These are phyloP conservation scores for Aspergillus niger DNA, from an alignment of 2,329 filamentous ascomycete species.

Conservation along the genomic window DNA sequence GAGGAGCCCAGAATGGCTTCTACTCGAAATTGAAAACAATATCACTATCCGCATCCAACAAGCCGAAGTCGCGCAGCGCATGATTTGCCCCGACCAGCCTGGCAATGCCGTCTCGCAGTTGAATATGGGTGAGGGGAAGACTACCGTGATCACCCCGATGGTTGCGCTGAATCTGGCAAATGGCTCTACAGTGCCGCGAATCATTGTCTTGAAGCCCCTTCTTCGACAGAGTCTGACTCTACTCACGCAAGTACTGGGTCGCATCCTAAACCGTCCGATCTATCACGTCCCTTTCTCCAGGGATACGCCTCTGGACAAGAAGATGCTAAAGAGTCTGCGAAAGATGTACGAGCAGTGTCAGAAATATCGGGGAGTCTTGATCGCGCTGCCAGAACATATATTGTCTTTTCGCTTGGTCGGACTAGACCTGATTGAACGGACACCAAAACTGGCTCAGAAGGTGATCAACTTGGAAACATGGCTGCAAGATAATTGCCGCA, in stretches of 20 bases:
- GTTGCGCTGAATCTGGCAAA: background rate
- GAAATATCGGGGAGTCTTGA: background rate
- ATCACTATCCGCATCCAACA: constrained; percentile 8
- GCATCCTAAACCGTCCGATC: constrained; percentile 5
- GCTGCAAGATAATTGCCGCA: constrained; percentile 40
- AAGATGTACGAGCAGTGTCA: constrained; percentile 3
- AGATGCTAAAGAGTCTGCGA: background rate
- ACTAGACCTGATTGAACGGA: background rate
- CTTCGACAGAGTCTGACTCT: constrained; percentile 8
- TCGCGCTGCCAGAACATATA: constrained; percentile 9
- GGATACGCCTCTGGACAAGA: background rate
- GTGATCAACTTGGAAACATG: background rate
- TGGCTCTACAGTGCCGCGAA: background rate
- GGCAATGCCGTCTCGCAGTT: constrained; percentile 3
- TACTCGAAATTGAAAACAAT: constrained; percentile 14
- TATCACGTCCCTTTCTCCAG: constrained; percentile 13
- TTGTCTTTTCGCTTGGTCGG: constrained; percentile 10
- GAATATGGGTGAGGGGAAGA: constrained; percentile 15
- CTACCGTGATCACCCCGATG: constrained; percentile 9
- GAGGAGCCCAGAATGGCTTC: constrained; percentile 11
- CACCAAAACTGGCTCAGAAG: background rate
- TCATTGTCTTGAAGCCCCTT: constrained; percentile 13
- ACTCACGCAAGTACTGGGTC: constrained; percentile 5
- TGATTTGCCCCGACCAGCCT: background rate
- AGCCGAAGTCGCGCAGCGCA: background rate